Conservation (phyloP, 2,329 filamentous ascomycete genomes). For the Paracorniculantispora psalliotae region DNA sequence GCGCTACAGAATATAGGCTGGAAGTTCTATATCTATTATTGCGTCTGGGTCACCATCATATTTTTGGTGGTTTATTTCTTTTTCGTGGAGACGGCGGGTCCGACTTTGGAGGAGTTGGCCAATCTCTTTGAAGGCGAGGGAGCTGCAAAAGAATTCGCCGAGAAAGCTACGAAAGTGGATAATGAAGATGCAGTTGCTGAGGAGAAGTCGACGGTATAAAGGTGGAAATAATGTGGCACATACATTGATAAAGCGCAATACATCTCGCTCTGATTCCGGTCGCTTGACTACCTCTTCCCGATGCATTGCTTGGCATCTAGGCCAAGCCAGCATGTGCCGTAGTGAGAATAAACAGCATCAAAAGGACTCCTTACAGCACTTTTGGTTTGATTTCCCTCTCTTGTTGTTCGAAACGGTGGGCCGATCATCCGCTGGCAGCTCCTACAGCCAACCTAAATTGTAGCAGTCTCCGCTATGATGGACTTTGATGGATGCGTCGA, state of each 20-base stretch:
- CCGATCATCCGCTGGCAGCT: neutral
- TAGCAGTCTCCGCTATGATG: neutral
- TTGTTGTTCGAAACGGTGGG: neutral
- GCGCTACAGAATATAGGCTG: conserved; percentile 33
- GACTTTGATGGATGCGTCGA: neutral
- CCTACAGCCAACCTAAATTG: neutral
- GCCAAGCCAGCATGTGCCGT: neutral
- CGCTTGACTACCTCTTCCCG: neutral
- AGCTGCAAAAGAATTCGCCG: conserved; percentile 12
- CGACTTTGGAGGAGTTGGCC: conserved; percentile 31
- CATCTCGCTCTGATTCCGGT: neutral
- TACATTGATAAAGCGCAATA: neutral
- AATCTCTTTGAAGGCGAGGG: conserved; percentile 21
- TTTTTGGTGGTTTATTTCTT: conserved; percentile 36
- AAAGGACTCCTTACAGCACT: no score
- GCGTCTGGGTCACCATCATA: conserved; percentile 33
- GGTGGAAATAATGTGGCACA: neutral
- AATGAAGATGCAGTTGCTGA: conserved; percentile 12
- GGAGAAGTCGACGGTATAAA: conserved; percentile 3
- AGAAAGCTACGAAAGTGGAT: conserved; percentile 16
- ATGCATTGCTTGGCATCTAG: neutral
- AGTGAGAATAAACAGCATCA: no score
- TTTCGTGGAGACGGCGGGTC: conserved; percentile 34
- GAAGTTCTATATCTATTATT: conserved; percentile 39
- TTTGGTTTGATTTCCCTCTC: no score